phyloP scores from a whole-genome alignment of 495 filamentous ascomycete genomes.

The Lophiotrema nucula region DNA sequence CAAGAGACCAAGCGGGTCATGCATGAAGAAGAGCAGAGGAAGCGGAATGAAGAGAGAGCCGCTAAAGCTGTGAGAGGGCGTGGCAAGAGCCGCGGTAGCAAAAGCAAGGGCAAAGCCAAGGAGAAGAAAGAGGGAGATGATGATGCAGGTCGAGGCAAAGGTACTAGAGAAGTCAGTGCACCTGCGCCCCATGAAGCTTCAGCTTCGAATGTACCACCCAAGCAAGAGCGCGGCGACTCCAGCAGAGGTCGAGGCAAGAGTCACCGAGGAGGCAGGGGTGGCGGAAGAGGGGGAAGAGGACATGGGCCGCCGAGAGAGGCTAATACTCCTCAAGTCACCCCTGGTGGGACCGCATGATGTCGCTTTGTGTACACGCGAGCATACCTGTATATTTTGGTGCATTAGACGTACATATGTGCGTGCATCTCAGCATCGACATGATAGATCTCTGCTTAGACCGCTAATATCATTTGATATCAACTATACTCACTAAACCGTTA shows the following conservation, averaged over 20 bases:
- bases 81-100: conserved; percentile 36
- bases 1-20: conserved; percentile 73
- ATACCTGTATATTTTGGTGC: conserved; percentile 4
- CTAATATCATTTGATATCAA: too few relatives aligned
- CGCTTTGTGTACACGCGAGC: not conserved
- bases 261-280: conserved; percentile 11
- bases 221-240: not conserved
- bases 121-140: conserved; percentile 21
- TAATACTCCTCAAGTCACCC: not conserved
- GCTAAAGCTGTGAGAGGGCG: conserved; percentile 9
- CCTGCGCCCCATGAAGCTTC: conserved; percentile 2
- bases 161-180: conserved; percentile 6
- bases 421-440: too few relatives aligned
- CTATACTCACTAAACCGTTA: too few relatives aligned
- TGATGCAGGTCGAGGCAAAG: conserved; percentile 13
- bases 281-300: conserved; percentile 16
- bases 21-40: conserved; percentile 60
- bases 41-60: conserved; percentile 33
- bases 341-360: not conserved
- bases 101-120: conserved; percentile 24
- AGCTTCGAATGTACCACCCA: conserved; percentile 1
- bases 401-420: conserved; percentile 14
- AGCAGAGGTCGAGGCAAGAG: conserved; percentile 5
- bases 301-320: not conserved
- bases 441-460: not conserved